Conservation (phyloP, 495 filamentous ascomycete species). For the Talaromyces nanjingensis region DNA sequence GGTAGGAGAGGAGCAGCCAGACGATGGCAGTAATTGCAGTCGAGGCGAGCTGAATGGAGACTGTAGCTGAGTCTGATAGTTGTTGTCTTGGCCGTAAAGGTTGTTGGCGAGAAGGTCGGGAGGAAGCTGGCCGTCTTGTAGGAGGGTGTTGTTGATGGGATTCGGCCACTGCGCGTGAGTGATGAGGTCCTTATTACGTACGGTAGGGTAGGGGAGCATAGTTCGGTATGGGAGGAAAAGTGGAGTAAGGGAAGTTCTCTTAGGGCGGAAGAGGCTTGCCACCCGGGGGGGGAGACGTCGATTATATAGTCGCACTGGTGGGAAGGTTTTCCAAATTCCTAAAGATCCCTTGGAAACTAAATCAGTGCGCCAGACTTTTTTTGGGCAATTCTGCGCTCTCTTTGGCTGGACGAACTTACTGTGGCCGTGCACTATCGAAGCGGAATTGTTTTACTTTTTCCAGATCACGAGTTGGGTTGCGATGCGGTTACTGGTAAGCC, state of each 20-base stretch:
- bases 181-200: constrained; percentile 41
- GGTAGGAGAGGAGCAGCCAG: constrained; percentile 32
- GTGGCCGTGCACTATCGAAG: constrained; percentile 9
- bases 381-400: neutral
- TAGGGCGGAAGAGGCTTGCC: constrained; percentile 9
- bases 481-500: neutral
- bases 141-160: constrained; percentile 24
- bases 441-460: constrained; percentile 6
- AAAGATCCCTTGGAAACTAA: neutral
- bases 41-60: constrained; percentile 32
- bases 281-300: constrained; percentile 4
- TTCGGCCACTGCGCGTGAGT: constrained; percentile 27
- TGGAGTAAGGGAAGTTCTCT: neutral
- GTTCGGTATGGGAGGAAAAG: constrained; percentile 20
- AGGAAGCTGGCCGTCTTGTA: constrained; percentile 41
- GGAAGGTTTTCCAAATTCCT: constrained; percentile 8
- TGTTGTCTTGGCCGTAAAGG: constrained; percentile 14
- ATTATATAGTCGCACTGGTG: constrained; percentile 9
- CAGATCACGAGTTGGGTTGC: neutral
- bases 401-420: constrained; percentile 7
- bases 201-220: constrained; percentile 38
- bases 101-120: constrained; percentile 27
- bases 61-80: constrained; percentile 23
- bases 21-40: constrained; percentile 35
- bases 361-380: neutral